Base-by-base conservation (phyloP, 106 monocot genomes). In the Amphibolis antarctica region DNA sequence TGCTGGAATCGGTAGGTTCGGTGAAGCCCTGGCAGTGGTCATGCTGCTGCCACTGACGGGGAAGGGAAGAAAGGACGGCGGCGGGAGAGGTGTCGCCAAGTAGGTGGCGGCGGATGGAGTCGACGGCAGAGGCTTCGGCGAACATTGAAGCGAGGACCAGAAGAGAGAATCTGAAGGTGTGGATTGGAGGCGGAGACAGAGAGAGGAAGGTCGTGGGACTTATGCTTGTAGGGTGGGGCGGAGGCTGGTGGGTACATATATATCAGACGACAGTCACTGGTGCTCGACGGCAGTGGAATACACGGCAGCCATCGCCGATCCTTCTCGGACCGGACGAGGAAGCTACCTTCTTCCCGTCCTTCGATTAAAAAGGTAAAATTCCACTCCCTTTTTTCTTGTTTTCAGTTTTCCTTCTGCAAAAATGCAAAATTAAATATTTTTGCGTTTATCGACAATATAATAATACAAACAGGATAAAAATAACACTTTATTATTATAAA, bases 41-140 rank as follows among this genome's bases (percentile, higher is more conserved):
- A 1, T 27, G 27, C 15, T 27, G 29, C 25, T 28, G 12, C 26
- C 0, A 28, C 15, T 26, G 28, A 3, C 0, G 13, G 24, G 25
- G 5, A 53, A 19, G 0, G 0, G 53, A 53, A 53, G 53, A 10
- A 53, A 10, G 22, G 19, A 21, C 10, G 53, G 53, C 2, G 19
- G 19, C 22, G 13, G 57, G 57, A 12, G 57, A 28, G 26, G 27
- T 28, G 0, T 61, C 60, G 3, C 60, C 60, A 43, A 61, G 60
- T 36, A 61, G 60, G 30, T 61, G 60, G 19, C 43, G 36, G 19
- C 60, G 60, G 60, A 61, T 61, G 60, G 42, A 61, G 36, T 61
- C 60, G 20, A 61, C 43, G 9, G 60, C 60, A 4, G 60, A 42
- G n/a, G 43, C 60, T 22, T 61, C 60, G 42, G 14, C 15, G 1